Percentiles rank a stretch among this genome's conserved stretches.
These are phyloP conservation scores for Pterocarpus santalinus DNA, from an alignment of 306 rosid species.

Conservation along the genomic window DNA sequence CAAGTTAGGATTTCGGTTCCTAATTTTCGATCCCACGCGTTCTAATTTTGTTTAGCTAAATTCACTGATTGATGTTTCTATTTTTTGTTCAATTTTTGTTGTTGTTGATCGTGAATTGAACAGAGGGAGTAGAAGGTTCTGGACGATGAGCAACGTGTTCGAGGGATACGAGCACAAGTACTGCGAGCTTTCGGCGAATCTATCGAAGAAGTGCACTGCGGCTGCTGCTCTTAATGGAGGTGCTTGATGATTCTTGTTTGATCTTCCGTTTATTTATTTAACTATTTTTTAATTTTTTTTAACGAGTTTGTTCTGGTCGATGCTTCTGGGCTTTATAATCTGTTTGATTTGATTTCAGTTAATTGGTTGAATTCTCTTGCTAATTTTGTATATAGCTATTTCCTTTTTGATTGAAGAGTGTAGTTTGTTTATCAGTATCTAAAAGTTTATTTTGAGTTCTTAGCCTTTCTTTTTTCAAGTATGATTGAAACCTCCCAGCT, in stretches of 20 bases:
- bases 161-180: slow-evolving; percentile 91
- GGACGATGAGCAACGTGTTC: slow-evolving; percentile 81
- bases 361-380: slow-evolving; percentile 4
- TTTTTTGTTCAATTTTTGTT: background rate
- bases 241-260: slow-evolving; percentile 30
- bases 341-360: background rate
- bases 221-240: slow-evolving; percentile 84
- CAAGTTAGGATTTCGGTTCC: slow-evolving; percentile 36
- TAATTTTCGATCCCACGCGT: slow-evolving; percentile 21
- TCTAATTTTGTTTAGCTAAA: slow-evolving; percentile 29
- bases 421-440: background rate
- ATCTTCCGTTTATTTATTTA: background rate
- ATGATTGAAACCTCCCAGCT: background rate
- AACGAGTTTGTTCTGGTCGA: background rate
- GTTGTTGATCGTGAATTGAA: slow-evolving; percentile 44
- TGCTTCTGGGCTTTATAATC: background rate
- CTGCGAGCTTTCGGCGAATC: slow-evolving; percentile 86
- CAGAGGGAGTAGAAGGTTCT: slow-evolving; percentile 41
- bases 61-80: background rate
- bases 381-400: background rate
- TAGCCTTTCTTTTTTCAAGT: no score
- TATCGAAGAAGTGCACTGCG: slow-evolving; percentile 73
- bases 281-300: background rate
- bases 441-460: background rate
- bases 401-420: background rate